Evolutionary conservation across 371 early-diverging fungal genomes (phyloP).

Genomic region (Zopfochytrium polystomum): DNA sequence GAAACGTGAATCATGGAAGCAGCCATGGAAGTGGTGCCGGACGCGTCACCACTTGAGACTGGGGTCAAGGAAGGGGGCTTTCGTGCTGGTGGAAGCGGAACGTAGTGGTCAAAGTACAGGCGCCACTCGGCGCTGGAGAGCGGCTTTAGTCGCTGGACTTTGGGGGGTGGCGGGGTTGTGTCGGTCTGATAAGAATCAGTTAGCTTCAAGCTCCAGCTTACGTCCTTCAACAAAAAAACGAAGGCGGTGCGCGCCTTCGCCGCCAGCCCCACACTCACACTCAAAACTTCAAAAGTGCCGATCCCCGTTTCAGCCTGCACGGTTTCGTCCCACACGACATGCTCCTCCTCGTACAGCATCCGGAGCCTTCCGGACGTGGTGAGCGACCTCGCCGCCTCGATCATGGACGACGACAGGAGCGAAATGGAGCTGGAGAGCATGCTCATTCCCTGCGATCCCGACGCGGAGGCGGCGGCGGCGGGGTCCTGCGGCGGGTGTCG

Average conservation of each 20-base stretch:
- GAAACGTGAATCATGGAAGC: constrained; percentile 11
- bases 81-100: constrained; percentile 8
- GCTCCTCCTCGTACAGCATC: constrained; percentile 21
- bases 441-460: not conserved
- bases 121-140: constrained; percentile 28
- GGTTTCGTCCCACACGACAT: constrained; percentile 50
- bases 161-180: constrained; percentile 29
- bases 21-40: not conserved
- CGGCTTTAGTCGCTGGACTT: constrained; percentile 14
- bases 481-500: too few relatives aligned
- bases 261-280: too few relatives aligned
- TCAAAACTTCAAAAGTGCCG: constrained; percentile 64
- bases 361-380: constrained; percentile 14
- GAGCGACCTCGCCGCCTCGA: not conserved
- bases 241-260: too few relatives aligned
- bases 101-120: constrained; percentile 20
- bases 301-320: constrained; percentile 56
- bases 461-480: too few relatives aligned
- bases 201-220: not conserved
- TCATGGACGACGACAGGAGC: too few relatives aligned
- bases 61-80: not conserved
- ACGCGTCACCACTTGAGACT: too few relatives aligned
- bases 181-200: constrained; percentile 18
- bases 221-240: not conserved
- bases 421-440: too few relatives aligned